Base-by-base conservation (phyloP, 495 filamentous ascomycete species). In the Evansstolkia leycettana region DNA sequence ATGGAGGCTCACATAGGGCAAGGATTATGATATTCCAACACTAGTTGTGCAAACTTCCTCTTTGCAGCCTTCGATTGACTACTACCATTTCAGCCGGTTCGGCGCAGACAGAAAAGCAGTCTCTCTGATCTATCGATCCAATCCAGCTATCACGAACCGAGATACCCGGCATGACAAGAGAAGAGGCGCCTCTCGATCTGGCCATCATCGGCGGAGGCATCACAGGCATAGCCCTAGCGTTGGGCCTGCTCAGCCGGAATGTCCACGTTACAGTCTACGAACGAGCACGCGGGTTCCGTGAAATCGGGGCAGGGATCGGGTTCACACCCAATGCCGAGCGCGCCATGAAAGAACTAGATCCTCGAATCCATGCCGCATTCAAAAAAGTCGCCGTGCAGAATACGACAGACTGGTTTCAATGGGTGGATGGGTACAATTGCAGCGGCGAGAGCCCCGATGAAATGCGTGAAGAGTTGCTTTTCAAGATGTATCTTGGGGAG, bases 391-490 rank as follows among this genome's bases (percentile, higher is more conserved):
- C 34, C n/a, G 43, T 50, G 19, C 43, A 33, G 0, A 52, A 43
- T 10, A 41, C 45, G 0, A 52, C 47, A 11, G 39, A 57, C 34
- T 53, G 48, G 18, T 36, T 58, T 33, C 47, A 47, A 5, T 64
- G 45, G 30, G 36, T 57, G 1, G 60, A 65, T 32, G 62, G 58
- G 7, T 68, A 56, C 33, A 42, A 51, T 33, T 37, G 41, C 23
- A 28, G 41, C 1, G 57, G 57, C 0, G 29, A 52, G 4, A 34
- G 45, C 6, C 16, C 37, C 16, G 34, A 42, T 29, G 19, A 45
- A 26, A 5, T 16, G 43, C 59, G 76, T 1, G 75, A 69, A 1
- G 60, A 71, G 13, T 79, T 75, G 39, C 51, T 80, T n/a, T n/a
- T n/a, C n/a, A n/a, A n/a, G n/a, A n/a, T n/a, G n/a, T n/a, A n/a